Evolutionary conservation across 192 early-diverging fungal species (phyloP).

Genomic region (Neocallimastix lanati): DNA sequence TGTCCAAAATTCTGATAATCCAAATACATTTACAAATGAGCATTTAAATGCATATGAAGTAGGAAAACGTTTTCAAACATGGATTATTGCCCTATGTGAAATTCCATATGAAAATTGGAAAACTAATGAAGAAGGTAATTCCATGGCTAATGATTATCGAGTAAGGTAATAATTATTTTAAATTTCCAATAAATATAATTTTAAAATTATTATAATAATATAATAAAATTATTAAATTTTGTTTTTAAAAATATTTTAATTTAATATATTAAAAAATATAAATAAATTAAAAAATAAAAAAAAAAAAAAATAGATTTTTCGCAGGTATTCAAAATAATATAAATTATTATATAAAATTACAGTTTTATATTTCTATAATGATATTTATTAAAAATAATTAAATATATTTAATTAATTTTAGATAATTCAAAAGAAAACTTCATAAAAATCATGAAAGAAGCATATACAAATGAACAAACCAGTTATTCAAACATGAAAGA

Average conservation of each 20-base stretch:
- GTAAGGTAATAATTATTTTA: not conserved
- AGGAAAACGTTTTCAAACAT: not conserved
- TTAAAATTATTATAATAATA: too few relatives aligned
- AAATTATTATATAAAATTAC: too few relatives aligned
- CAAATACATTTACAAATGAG: not conserved
- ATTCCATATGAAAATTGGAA: not conserved
- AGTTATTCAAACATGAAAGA: not conserved
- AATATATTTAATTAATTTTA: too few relatives aligned
- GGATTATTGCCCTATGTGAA: not conserved
- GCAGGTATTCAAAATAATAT: too few relatives aligned
- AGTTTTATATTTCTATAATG: too few relatives aligned
- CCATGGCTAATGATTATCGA: not conserved
- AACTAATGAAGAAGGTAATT: not conserved
- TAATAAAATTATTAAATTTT: too few relatives aligned
- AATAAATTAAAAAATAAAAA: too few relatives aligned
- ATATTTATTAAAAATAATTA: too few relatives aligned
- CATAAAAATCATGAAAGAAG: not conserved
- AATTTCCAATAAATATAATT: too few relatives aligned
- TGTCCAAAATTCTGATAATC: not conserved
- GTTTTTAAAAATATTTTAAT: too few relatives aligned
- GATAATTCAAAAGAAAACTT: not conserved
- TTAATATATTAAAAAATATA: too few relatives aligned
- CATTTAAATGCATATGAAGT: not conserved
- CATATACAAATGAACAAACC: not conserved
- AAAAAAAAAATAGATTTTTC: too few relatives aligned